Base-by-base conservation (phyloP, 2,329 filamentous ascomycete species). In the Cladosporium sp. region DNA sequence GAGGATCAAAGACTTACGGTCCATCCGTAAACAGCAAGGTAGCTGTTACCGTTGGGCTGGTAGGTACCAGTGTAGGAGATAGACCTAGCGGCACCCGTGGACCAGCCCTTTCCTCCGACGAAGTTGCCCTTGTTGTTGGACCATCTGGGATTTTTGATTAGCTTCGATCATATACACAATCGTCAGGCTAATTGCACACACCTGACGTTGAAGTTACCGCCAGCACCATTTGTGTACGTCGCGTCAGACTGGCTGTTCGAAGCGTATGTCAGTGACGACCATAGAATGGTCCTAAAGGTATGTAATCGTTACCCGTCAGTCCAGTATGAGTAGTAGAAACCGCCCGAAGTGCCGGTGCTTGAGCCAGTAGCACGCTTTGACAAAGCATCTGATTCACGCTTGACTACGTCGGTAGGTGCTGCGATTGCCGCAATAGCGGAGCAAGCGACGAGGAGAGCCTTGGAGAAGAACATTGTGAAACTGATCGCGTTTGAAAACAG, bases 311-410 rank as follows among this genome's bases (percentile, higher is more conserved):
- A 47, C 43, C 43, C 43, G 22, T 47, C 82, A 52, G 79, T 83
- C 82, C 82, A 86, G 75, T 78, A 84, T 5, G 80, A 82, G 71
- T 82, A 85, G 75, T 81, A 85, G 74, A 77, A 85, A 54, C 82
- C 82, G 65, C 82, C 79, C 72, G 80, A 74, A 5, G 75, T 80
- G 55, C 82, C 82, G 11, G 73, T 71, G 63, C 75, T 79, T 50
- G 75, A 70, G 25, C 81, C 81, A 34, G 74, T 72, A 61, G 72
- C 64, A 64, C 62, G 56, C 49, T 52, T 50, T 12, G 38, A 25
- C 49, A 59, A 39, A 15, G 17, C 36, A 22, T 39, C 25, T 15
- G 56, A 8, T 12, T 59, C 56, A 38, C 56, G 56, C 38, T 42
- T 43, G 39, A 36, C 25, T 4, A 59, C 17, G 28, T 59, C 56